Evolutionary conservation across 208 protist genomes (phyloP), one percentile per base, ranked within the genome.

Genomic region (Acanthamoeba healyi): DNA sequence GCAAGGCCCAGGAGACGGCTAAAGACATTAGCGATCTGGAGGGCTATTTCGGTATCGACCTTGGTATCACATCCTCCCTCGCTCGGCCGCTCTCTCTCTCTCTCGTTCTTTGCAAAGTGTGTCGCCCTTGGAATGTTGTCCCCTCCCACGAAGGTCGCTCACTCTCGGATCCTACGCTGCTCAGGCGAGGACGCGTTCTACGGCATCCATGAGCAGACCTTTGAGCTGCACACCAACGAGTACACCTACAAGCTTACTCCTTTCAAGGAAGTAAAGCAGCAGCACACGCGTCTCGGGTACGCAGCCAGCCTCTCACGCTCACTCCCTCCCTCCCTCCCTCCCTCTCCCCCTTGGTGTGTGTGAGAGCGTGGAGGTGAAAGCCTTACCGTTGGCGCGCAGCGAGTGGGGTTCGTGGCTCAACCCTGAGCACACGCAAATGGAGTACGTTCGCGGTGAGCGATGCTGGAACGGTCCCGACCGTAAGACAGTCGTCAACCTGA

Each of bases 401-500:
- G 65, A 93, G 12, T 74, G 88, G 40, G 42, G 65, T 63, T 29
- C 24, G n/a, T 74, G 65, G 63, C 46, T 82, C 19, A 32, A 93
- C 24, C 6, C 26, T 7, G 56, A 93, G 36, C 32, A 96, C 81
- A 87, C 49, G 14, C 1, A 10, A 12, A 97, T 96, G 95, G 32
- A 67, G 56, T 97, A 95, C 61, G 49, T 34, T 15, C 84, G 95
- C 40, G 96, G 97, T 10, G 44, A 95, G 79, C 61, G 86, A 54
- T 98, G 97, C 96, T 98, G 97, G 97, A 95, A 96, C 86, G 97
- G 97, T 14, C 97, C 97, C 49, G 95, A 96, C 12, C 65, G 97
- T 54, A 96, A 94, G 36, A 40, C 93, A 0, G 94, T 84, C 44
- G 96, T 98, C 1, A 5, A 40, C 22, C 44, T 97, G 0, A 49